Evolutionary conservation across 2,329 filamentous ascomycete species (phyloP).

Genomic region (Emericellopsis atlantica): DNA sequence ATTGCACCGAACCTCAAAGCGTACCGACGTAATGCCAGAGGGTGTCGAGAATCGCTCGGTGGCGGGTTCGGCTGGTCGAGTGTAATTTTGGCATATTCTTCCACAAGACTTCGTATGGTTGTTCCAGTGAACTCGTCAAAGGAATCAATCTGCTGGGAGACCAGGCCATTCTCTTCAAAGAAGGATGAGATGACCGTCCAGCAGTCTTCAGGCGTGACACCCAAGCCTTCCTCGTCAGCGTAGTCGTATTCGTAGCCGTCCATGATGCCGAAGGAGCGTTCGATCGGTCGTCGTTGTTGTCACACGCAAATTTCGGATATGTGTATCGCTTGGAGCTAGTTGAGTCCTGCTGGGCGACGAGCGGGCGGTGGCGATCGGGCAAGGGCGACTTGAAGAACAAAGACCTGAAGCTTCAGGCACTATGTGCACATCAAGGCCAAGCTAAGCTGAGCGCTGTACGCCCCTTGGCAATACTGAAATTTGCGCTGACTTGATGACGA

Average conservation of each 20-base stretch:
- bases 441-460: too few relatives aligned
- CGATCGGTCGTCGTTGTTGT: not conserved
- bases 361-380: too few relatives aligned
- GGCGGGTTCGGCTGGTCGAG: slow-evolving; percentile 78
- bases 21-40: slow-evolving; percentile 79
- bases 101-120: slow-evolving; percentile 88
- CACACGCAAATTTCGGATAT: not conserved
- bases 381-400: too few relatives aligned
- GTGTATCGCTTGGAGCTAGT: not conserved
- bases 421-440: too few relatives aligned
- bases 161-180: slow-evolving; percentile 90
- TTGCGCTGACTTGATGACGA: too few relatives aligned
- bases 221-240: slow-evolving; percentile 53
- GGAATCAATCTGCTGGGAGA: slow-evolving; percentile 95
- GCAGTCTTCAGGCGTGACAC: slow-evolving; percentile 92
- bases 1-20: slow-evolving; percentile 91
- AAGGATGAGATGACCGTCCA: slow-evolving; percentile 97
- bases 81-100: slow-evolving; percentile 84
- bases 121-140: slow-evolving; percentile 95
- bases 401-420: too few relatives aligned
- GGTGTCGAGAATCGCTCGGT: slow-evolving; percentile 60
- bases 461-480: too few relatives aligned
- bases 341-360: not conserved
- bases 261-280: slow-evolving; percentile 21
- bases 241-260: slow-evolving; percentile 55